These are phyloP conservation scores for Ilex paraguariensis DNA, from an alignment of 305 asterid genomes.

Conservation along the genomic window DNA sequence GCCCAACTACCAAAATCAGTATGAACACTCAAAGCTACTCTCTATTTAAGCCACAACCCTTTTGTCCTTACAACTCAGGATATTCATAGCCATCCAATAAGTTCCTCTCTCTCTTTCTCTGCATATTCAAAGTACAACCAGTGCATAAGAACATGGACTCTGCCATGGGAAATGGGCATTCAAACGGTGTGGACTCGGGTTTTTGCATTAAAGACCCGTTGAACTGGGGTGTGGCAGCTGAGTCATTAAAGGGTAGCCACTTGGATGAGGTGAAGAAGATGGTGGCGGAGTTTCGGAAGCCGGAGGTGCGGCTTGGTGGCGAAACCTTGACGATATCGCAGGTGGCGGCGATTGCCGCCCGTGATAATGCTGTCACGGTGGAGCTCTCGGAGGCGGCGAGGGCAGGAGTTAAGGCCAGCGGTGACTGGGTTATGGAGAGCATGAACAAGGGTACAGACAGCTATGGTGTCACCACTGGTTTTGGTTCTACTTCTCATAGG, in stretches of 20 bases:
- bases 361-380: constrained; percentile 43
- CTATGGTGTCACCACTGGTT: constrained; percentile 89
- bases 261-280: constrained; percentile 72
- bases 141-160: no score
- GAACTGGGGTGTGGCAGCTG: constrained; percentile 87
- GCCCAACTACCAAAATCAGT: not conserved
- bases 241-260: constrained; percentile 69
- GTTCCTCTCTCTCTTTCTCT: not conserved
- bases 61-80: not conserved
- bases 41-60: not conserved
- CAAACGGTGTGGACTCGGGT: constrained; percentile 14
- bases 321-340: constrained; percentile 72
- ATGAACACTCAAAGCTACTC: not conserved
- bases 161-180: constrained; percentile 17
- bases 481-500: constrained; percentile 86
- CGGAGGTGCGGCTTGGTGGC: constrained; percentile 72
- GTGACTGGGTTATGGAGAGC: constrained; percentile 94
- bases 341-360: constrained; percentile 74
- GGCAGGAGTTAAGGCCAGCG: constrained; percentile 86
- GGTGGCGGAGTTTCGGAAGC: constrained; percentile 78
- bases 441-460: constrained; percentile 82
- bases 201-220: constrained; percentile 64
- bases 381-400: constrained; percentile 78
- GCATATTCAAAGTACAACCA: no score
- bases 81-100: not conserved